Evolutionary conservation across 2,329 filamentous ascomycete species (phyloP), one percentile per base, ranked within the genome.

Genomic region (Daldinia sp.): DNA sequence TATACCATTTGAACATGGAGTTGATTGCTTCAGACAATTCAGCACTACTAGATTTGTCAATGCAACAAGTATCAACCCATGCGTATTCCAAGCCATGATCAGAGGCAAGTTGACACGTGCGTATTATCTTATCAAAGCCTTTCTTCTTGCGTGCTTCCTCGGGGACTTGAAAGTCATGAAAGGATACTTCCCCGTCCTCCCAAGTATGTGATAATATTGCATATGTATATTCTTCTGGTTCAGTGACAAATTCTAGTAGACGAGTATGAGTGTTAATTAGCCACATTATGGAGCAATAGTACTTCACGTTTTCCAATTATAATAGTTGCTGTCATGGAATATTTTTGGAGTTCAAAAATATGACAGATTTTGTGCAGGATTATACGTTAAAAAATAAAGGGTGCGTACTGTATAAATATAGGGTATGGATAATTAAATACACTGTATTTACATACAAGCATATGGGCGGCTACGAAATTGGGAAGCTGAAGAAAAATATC

Each of bases 31-130:
- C 68, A 0, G 67, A 67, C 1, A 70, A 45, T 43, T 70, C 67
- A 3, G 68, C 58, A 25, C 65, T 69, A 37, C 65, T 67, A n/a
- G 59, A 57, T 29, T 69, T 68, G 43, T 70, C 61, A 8, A 70
- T 69, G 47, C 65, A 70, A 43, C 65, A 69, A 4, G 67, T 69
- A 37, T 70, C 67, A 3, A 70, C 51, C 65, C 68, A 70, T 9
- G 51, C 68, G 15, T 66, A 68, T 2, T 57, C 61, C 8, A 69
- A 41, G 21, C 41, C 61, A 21, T 59, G 61, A 27, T 30, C 29
- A 9, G 21, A 25, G 8, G 67, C 63, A 11, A 63, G 35, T 7
- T 43, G 32, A 21, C 67, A 68, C 2, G 59, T 64, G 5, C 43
- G 30, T 8, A 15, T 3, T 8, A 70, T 66, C 57, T 71, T 69